These are phyloP conservation scores for Neopestalotiopsis sp. DNA, from an alignment of 2,329 filamentous ascomycete genomes.

Conservation along the genomic window DNA sequence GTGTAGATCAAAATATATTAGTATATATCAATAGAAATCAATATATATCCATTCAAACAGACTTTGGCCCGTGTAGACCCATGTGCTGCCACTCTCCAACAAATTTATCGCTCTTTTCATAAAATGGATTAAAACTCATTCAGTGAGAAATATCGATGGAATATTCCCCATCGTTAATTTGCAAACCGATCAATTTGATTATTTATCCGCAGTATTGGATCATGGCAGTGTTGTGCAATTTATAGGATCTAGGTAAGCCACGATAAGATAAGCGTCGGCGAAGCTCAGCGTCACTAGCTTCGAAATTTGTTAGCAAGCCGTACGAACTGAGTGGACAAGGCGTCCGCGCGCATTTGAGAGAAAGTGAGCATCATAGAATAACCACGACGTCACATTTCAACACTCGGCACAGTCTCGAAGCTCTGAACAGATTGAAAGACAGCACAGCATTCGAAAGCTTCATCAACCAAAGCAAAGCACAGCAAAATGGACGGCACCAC, in stretches of 20 bases:
- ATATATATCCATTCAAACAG: constrained; percentile 4
- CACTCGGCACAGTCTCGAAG: neutral
- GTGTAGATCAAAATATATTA: constrained; percentile 54
- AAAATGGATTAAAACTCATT: too few species aligned
- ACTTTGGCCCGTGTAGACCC: neutral
- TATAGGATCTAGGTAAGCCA: neutral
- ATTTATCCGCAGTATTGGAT: too few species aligned
- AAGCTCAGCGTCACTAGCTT: constrained; percentile 7
- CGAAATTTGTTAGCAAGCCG: constrained; percentile 12
- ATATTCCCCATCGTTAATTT: too few species aligned
- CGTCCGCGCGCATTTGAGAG: neutral
- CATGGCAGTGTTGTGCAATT: too few species aligned
- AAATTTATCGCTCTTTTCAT: neutral
- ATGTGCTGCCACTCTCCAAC: too few species aligned
- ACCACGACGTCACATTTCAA: neutral
- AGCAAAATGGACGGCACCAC: constrained; percentile 36
- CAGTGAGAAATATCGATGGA: too few species aligned
- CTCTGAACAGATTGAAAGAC: neutral
- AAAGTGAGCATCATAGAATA: constrained; percentile 9
- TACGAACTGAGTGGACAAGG: neutral
- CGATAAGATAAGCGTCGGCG: constrained; percentile 19
- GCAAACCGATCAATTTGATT: too few species aligned
- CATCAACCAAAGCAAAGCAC: neutral
- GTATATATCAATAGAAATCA: constrained; percentile 16
- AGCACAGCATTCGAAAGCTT: neutral